phyloP scores from a whole-genome alignment of 305 asterid genomes.

The Salvia sclarea region DNA sequence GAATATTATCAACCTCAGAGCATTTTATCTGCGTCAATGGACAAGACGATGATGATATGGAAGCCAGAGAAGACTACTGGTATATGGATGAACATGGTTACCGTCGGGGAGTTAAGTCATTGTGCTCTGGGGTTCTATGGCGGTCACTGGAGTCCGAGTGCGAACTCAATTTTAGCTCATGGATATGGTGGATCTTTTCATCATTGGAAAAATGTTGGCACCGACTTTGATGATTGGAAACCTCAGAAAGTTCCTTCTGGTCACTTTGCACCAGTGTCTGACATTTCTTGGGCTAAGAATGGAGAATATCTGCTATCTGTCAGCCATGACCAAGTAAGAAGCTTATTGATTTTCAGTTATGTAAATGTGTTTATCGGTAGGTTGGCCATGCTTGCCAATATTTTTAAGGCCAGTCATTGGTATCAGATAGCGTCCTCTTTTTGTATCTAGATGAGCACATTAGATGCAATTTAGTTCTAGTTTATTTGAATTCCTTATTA shows the following conservation, averaged over 20 bases:
- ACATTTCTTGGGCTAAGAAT: slow-evolving; percentile 78
- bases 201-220: slow-evolving; percentile 81
- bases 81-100: slow-evolving; percentile 93
- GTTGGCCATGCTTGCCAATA: slow-evolving; percentile 4
- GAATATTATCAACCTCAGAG: slow-evolving; percentile 80
- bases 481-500: neutral
- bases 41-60: slow-evolving; percentile 99
- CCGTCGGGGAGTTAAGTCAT: slow-evolving; percentile 94
- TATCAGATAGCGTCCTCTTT: neutral
- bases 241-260: slow-evolving; percentile 98
- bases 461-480: neutral
- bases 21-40: slow-evolving; percentile 95
- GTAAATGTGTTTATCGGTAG: neutral
- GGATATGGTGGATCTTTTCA: slow-evolving; percentile 99
- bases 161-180: slow-evolving; percentile 77
- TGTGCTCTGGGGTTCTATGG: slow-evolving; percentile 96
- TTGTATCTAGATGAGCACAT: neutral
- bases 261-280: slow-evolving; percentile 86
- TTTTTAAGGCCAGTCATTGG: neutral
- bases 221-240: slow-evolving; percentile 78
- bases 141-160: slow-evolving; percentile 87
- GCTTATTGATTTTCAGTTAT: slow-evolving; percentile 13
- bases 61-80: slow-evolving; percentile 92
- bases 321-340: slow-evolving; percentile 92
- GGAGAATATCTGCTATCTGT: slow-evolving; percentile 82